Percentiles rank a stretch among this genome's conserved stretches.
Conservation (phyloP, 2,329 filamentous ascomycete species). For the Huntiella bhutanensis region DNA sequence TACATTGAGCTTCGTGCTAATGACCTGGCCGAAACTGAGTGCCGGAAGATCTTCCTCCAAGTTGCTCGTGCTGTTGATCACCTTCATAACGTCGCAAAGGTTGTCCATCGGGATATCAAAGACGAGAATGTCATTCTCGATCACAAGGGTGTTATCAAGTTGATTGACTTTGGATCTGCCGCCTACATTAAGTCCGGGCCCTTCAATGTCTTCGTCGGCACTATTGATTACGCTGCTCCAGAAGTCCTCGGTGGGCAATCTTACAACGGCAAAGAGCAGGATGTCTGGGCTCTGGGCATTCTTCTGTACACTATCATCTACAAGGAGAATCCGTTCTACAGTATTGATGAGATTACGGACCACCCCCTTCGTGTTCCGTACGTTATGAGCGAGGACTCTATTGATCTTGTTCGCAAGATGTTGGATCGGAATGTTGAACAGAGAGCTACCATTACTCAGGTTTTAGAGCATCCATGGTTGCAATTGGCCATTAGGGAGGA, state of each 20-base stretch:
- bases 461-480: constrained; percentile 78
- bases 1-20: constrained; percentile 93
- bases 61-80: constrained; percentile 81
- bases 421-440: constrained; percentile 73
- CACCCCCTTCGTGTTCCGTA: constrained; percentile 84
- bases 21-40: constrained; percentile 79
- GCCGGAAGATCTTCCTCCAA: constrained; percentile 85
- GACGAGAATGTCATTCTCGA: constrained; percentile 96
- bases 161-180: constrained; percentile 95
- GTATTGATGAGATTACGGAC: constrained; percentile 97
- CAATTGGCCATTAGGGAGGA: constrained; percentile 13
- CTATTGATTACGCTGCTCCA: constrained; percentile 97
- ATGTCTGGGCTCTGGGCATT: constrained; percentile 95
- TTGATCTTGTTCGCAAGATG: constrained; percentile 82
- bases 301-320: constrained; percentile 97
- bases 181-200: constrained; percentile 97
- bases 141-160: constrained; percentile 83
- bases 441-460: constrained; percentile 70
- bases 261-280: constrained; percentile 90
- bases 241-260: constrained; percentile 85
- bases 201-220: constrained; percentile 97
- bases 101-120: constrained; percentile 96
- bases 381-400: constrained; percentile 74
- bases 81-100: constrained; percentile 71
- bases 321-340: constrained; percentile 98